Conservation (phyloP, 2,329 filamentous ascomycete species). For the Colletotrichum sp. region DNA sequence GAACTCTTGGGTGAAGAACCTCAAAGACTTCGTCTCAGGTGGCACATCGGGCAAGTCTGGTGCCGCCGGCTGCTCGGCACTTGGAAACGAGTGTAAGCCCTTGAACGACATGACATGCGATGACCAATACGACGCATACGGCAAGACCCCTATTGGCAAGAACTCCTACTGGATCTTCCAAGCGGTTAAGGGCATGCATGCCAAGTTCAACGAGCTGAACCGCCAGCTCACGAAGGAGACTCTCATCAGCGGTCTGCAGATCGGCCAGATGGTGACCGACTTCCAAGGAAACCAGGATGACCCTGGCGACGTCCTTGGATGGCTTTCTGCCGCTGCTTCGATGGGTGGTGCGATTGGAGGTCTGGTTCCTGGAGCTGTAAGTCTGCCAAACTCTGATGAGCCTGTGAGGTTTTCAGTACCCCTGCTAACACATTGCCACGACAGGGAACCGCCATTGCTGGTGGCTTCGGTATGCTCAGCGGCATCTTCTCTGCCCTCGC, state of each 20-base stretch:
- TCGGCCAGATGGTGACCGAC: constrained; percentile 1
- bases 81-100: constrained; percentile 8
- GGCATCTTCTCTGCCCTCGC: background rate
- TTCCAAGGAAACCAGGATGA: background rate
- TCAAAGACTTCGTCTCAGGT: background rate
- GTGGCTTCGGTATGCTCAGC: background rate
- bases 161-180: constrained; percentile 15
- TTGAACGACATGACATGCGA: background rate
- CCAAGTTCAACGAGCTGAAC: constrained; percentile 9
- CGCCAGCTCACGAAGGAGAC: background rate
- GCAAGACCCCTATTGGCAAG: background rate
- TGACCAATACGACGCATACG: background rate
- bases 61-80: background rate
- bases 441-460: background rate
- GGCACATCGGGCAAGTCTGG: constrained; percentile 9
- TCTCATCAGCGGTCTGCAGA: constrained; percentile 3
- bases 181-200: constrained; percentile 14
- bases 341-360: constrained; percentile 1
- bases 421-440: background rate
- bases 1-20: constrained; percentile 3
- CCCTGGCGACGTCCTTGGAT: background rate
- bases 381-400: background rate
- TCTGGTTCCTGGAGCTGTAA: background rate
- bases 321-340: background rate
- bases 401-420: background rate